These are phyloP conservation scores for Geotrichum reessii DNA, from an alignment of 1,139 yeast genomes.

Conservation along the genomic window DNA sequence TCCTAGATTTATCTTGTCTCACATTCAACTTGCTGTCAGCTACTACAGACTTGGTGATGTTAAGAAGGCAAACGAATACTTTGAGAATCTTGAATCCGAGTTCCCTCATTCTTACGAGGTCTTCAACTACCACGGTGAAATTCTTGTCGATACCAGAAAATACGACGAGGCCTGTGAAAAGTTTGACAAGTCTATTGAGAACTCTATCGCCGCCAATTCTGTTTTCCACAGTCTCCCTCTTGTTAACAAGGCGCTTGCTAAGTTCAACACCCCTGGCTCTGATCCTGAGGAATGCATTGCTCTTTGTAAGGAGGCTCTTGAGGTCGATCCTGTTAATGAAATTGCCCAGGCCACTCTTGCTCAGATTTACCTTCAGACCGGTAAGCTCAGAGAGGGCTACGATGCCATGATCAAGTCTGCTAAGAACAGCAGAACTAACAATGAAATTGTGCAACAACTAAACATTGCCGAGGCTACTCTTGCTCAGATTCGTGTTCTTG, in stretches of 20 bases:
- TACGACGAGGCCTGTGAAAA: conserved; percentile 68
- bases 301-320: conserved; percentile 69
- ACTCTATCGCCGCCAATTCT: conserved; percentile 40
- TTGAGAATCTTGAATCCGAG: conserved; percentile 64
- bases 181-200: conserved; percentile 79
- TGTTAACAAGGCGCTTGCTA: conserved; percentile 75
- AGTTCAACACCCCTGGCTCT: conserved; percentile 33
- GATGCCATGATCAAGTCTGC: conserved; percentile 76
- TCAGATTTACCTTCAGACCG: conserved; percentile 80
- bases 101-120: conserved; percentile 89
- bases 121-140: conserved; percentile 94
- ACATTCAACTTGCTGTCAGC: conserved; percentile 89
- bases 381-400: conserved; percentile 77
- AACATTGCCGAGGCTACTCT: conserved; percentile 78
- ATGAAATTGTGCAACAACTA: conserved; percentile 87
- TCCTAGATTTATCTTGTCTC: conserved; percentile 73
- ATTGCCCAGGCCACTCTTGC: conserved; percentile 86
- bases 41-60: conserved; percentile 74
- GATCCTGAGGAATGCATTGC: conserved; percentile 52
- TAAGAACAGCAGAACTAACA: conserved; percentile 71
- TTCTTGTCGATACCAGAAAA: conserved; percentile 76
- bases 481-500: conserved; percentile 29
- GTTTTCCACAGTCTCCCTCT: conserved; percentile 87
- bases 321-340: conserved; percentile 80
- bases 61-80: conserved; percentile 57